phyloP scores from a whole-genome alignment of 2,329 filamentous ascomycete genomes.

The Monilinia laxa region DNA sequence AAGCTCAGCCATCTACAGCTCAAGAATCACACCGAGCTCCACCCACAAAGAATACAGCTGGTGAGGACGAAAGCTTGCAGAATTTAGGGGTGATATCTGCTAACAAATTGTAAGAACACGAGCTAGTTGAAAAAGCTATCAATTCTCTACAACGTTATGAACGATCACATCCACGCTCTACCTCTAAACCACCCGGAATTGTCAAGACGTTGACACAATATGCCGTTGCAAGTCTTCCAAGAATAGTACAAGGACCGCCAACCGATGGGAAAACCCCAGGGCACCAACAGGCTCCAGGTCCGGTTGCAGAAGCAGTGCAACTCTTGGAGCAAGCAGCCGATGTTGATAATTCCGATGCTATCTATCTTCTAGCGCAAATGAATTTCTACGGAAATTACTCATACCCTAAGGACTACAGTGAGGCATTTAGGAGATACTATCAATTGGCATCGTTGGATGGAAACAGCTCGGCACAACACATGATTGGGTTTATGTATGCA shows the following conservation, averaged over 20 bases:
- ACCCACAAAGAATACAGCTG: constrained; percentile 33
- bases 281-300: constrained; percentile 47
- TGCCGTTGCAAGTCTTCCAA: constrained; percentile 59
- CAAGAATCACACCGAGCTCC: constrained; percentile 35
- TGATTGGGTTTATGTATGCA: constrained; percentile 94
- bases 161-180: constrained; percentile 33
- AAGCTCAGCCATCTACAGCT: constrained; percentile 33
- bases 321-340: constrained; percentile 59
- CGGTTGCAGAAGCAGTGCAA: constrained; percentile 56
- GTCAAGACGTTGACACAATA: constrained; percentile 59
- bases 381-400: constrained; percentile 96
- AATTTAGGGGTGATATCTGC: constrained; percentile 20
- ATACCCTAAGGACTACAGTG: constrained; percentile 75
- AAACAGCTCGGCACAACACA: constrained; percentile 91
- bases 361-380: constrained; percentile 87
- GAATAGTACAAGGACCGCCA: constrained; percentile 61
- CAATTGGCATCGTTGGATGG: constrained; percentile 73
- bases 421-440: constrained; percentile 79
- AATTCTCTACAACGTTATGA: constrained; percentile 39
- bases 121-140: constrained; percentile 43
- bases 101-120: constrained; percentile 36
- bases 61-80: constrained; percentile 27
- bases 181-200: constrained; percentile 55
- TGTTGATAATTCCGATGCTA: constrained; percentile 68
- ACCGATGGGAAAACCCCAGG: constrained; percentile 27